Evolutionary conservation across 2,329 filamentous ascomycete species (phyloP).

Genomic region (Metarhizium anisopliae): DNA sequence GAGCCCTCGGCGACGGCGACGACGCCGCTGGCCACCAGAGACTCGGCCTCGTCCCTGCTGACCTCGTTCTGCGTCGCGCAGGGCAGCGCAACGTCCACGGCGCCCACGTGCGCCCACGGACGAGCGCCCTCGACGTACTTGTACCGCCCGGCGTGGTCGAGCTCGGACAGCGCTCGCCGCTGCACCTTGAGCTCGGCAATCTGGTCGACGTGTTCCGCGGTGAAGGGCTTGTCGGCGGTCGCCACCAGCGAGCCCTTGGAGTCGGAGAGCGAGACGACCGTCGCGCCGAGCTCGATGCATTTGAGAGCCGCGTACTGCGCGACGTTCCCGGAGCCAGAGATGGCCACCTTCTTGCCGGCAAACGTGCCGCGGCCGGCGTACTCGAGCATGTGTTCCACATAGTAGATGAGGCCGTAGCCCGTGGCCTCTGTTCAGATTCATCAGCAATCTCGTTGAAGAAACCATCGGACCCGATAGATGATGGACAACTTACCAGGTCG

Average conservation of each 20-base stretch:
- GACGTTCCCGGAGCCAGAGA: constrained; percentile 96
- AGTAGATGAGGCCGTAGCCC: constrained; percentile 93
- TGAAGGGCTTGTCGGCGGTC: constrained; percentile 58
- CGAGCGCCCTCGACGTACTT: constrained; percentile 80
- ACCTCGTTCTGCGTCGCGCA: constrained; percentile 98
- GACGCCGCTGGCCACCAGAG: constrained; percentile 65
- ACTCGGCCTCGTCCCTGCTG: constrained; percentile 78
- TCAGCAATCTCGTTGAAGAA: no score
- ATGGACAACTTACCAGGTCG: constrained; percentile 49
- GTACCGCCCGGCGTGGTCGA: constrained; percentile 59
- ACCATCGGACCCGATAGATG: no score
- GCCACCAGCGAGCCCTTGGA: constrained; percentile 78
- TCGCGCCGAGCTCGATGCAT: constrained; percentile 89
- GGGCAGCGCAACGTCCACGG: constrained; percentile 85
- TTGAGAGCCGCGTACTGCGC: constrained; percentile 97
- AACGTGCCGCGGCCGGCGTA: constrained; percentile 82
- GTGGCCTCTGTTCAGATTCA: constrained; percentile 60
- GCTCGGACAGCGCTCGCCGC: constrained; percentile 70
- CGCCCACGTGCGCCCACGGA: constrained; percentile 84
- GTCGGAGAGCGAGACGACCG: constrained; percentile 88
- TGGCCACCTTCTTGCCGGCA: constrained; percentile 84
- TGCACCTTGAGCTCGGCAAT: constrained; percentile 83
- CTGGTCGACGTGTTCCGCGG: constrained; percentile 65
- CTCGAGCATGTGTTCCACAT: constrained; percentile 90
- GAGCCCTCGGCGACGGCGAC: constrained; percentile 91